A percentile compares a stretch with the other conserved stretches of the same genome.
These are phyloP conservation scores for Avena insularis DNA, from an alignment of 176 grass and related monocot species.

Conservation along the genomic window DNA sequence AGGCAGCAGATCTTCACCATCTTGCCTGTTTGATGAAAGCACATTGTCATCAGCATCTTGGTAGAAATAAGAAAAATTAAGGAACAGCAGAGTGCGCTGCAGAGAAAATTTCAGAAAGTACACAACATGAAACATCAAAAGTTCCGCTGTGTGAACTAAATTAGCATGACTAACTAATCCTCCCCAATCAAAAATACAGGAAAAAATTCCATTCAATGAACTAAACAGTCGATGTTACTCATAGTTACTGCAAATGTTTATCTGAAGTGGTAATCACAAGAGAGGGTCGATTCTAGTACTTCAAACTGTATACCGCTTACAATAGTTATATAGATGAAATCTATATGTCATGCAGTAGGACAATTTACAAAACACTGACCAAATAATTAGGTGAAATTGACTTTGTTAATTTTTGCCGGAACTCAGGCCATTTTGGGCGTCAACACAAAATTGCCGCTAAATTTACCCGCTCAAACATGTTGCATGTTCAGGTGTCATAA, in stretches of 20 bases:
- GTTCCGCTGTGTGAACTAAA: neutral
- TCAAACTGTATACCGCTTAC: too few relatives aligned
- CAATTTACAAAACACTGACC: neutral
- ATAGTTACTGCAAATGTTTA: too few relatives aligned
- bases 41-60: neutral
- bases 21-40: neutral
- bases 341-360: neutral
- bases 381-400: neutral
- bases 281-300: too few relatives aligned
- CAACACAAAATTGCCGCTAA: too few relatives aligned
- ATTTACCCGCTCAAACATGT: too few relatives aligned
- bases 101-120: slow-evolving; percentile 7
- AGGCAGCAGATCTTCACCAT: slow-evolving; percentile 88
- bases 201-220: too few relatives aligned
- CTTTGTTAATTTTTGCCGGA: neutral
- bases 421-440: neutral
- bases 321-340: neutral
- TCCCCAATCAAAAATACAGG: too few relatives aligned
- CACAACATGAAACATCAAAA: neutral
- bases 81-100: neutral
- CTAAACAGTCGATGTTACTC: too few relatives aligned
- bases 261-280: too few relatives aligned
- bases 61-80: neutral
- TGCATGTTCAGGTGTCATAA: neutral
- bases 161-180: too few relatives aligned